phyloP scores from a whole-genome alignment of 441 rosid genomes.

The Erodium trifolium region DNA sequence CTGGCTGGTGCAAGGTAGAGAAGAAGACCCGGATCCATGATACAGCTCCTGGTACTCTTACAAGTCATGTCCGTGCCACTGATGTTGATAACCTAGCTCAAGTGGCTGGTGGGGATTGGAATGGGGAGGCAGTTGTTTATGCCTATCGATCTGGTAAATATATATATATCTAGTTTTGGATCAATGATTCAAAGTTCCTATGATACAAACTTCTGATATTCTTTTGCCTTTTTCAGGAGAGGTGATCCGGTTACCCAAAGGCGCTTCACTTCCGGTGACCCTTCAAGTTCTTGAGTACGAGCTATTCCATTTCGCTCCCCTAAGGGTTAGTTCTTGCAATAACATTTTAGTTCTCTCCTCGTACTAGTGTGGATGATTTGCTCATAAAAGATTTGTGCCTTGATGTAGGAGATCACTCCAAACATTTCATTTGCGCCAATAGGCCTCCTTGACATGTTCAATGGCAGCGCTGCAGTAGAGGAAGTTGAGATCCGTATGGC shows the following conservation, averaged over 20 bases:
- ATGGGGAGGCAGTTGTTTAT: conserved; percentile 65
- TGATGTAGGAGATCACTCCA: conserved; percentile 26
- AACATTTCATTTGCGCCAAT: conserved; percentile 62
- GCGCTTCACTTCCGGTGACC: conserved; percentile 59
- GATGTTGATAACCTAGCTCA: conserved; percentile 71
- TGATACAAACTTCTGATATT: not conserved
- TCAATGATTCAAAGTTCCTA: not conserved
- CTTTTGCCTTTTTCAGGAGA: conserved; percentile 18
- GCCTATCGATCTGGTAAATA: conserved; percentile 27
- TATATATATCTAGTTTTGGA: too few species aligned
- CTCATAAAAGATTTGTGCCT: too few species aligned
- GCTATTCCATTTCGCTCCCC: conserved; percentile 50
- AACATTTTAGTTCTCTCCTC: not conserved
- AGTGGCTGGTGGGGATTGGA: conserved; percentile 41
- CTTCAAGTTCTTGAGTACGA: conserved; percentile 60
- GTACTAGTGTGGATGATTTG: not conserved
- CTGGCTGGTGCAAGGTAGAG: conserved; percentile 66
- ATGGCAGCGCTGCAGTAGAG: conserved; percentile 57
- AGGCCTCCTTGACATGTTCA: conserved; percentile 76
- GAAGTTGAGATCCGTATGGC: conserved; percentile 35
- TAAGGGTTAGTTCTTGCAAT: conserved; percentile 14
- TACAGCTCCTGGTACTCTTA: conserved; percentile 39
- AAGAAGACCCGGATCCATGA: conserved; percentile 69
- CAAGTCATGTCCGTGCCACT: conserved; percentile 47
- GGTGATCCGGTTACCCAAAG: conserved; percentile 44